Percentiles rank a stretch among this genome's conserved stretches.
phyloP scores from a whole-genome alignment of 2,329 filamentous ascomycete species.

The Phyllachora maydis region DNA sequence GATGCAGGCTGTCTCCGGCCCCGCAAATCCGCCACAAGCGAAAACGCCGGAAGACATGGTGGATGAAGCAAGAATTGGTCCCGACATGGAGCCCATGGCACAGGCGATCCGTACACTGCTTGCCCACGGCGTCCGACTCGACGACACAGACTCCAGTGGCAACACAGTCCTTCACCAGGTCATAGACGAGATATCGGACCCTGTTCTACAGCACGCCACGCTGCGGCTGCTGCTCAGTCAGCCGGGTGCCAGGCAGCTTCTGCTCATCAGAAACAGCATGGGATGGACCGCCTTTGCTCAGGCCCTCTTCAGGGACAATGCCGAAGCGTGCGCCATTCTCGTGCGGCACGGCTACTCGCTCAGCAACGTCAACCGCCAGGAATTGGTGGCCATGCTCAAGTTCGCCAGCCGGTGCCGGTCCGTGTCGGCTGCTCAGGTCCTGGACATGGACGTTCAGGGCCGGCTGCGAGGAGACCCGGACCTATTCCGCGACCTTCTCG shows the following conservation, averaged over 20 bases:
- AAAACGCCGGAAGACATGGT: not conserved
- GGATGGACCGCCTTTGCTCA: slow-evolving; percentile 3
- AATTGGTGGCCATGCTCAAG: slow-evolving; percentile 2
- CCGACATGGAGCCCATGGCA: slow-evolving; percentile 1
- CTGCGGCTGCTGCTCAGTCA: not conserved
- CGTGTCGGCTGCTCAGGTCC: not conserved
- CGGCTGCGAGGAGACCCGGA: slow-evolving; percentile 1
- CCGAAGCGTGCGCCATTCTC: slow-evolving; percentile 4
- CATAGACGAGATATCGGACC: not conserved
- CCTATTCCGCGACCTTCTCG: slow-evolving; percentile 2
- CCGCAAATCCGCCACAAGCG: slow-evolving; percentile 1
- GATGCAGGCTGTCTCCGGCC: slow-evolving; percentile 6
- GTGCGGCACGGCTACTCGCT: slow-evolving; percentile 3
- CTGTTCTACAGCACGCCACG: not conserved
- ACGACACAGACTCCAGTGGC: slow-evolving; percentile 4
- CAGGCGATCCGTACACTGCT: slow-evolving; percentile 3
- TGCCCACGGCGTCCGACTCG: slow-evolving; percentile 3
- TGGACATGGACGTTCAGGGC: slow-evolving; percentile 3
- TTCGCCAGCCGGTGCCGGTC: too few species aligned
- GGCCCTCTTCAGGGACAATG: slow-evolving; percentile 3
- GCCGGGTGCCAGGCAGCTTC: slow-evolving; percentile 2
- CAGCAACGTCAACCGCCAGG: slow-evolving; percentile 1
- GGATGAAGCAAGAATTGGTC: too few species aligned
- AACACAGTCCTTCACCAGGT: slow-evolving; percentile 5
- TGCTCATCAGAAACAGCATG: slow-evolving; percentile 2